Evolutionary conservation across 768 basidiomycete genomes (phyloP), one percentile per base, ranked within the genome.

Genomic region (Mycena crocata): DNA sequence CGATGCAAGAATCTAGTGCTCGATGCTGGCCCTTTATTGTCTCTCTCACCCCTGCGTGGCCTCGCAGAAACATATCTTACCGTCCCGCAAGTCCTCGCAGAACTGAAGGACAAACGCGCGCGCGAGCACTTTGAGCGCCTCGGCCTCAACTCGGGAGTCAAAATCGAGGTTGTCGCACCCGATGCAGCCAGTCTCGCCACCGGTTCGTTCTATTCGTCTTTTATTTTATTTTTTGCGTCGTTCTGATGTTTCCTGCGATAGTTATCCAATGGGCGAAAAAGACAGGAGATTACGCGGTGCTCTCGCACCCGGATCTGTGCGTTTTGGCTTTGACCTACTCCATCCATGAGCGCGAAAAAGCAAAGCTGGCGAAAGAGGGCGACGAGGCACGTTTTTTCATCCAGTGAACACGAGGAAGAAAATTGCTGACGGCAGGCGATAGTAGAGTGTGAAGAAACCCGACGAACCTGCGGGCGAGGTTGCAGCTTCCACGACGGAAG

Each of bases 221-320:
- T 35, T 15, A 46, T 40, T 21, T 10, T 49, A 26, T 32, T 8
- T n/a, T n/a, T n/a, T n/a, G n/a, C n/a, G n/a, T n/a, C 26, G 30
- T 3, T 3, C 30, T 49, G 3, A 49, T 13, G 17, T 32, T 6
- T 32, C n/a, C 4, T 51, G 37, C 74, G n/a, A n/a, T n/a, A 98
- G 98, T 97, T 5, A 93, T 93, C 60, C 91, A 92, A 67, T 91
- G 90, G 79, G 94, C 98, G 5, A 97, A 95, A 84, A 94, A 94
- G 83, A 97, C 97, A 0, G 98, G 98, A 76, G 98, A 99, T 79
- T 96, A 95, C 75, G 83, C 93, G 45, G 96, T 95, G 50, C 84
- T 99, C 40, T 98, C 95, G 17, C 88, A 91, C 77, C 86, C 96
- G 17, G 98, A 99, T 89, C 77, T 99, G 44, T 91, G 92, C 72